A percentile compares a stretch with the other conserved stretches of the same genome.
phyloP scores from a whole-genome alignment of 2,329 filamentous ascomycete genomes.

The Westerdykella ornata region DNA sequence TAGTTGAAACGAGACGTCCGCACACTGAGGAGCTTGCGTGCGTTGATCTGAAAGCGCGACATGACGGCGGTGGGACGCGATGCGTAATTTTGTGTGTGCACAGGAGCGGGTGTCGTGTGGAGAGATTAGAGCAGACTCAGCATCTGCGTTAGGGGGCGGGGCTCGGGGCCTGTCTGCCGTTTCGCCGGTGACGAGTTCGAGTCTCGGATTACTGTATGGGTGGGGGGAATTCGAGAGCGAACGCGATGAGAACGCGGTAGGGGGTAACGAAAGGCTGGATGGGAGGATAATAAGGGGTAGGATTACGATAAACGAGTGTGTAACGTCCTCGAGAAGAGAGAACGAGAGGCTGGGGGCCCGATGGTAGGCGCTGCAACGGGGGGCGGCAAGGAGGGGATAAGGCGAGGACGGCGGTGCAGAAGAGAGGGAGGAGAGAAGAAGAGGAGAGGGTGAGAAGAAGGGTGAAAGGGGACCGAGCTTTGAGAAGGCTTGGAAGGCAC shows the following conservation, averaged over 20 bases:
- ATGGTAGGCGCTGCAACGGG: not conserved
- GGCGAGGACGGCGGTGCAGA: constrained; percentile 1
- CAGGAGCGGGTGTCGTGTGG: constrained; percentile 7
- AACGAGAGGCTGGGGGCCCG: not conserved
- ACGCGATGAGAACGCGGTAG: not conserved
- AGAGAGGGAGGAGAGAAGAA: not conserved
- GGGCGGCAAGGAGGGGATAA: constrained; percentile 10
- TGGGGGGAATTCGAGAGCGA: constrained; percentile 1
- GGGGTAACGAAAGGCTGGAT: not conserved
- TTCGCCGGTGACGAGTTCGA: no score
- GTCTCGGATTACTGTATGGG: constrained; percentile 1
- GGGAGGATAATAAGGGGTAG: constrained; percentile 2
- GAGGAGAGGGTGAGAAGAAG: not conserved
- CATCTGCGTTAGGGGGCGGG: constrained; percentile 17
- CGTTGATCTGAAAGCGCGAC: constrained; percentile 40
- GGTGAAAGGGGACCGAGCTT: not conserved
- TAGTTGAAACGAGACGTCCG: constrained; percentile 41
- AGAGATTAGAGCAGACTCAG: constrained; percentile 16
- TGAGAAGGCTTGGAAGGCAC: not conserved
- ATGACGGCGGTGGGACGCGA: constrained; percentile 19
- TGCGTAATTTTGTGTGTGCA: constrained; percentile 4
- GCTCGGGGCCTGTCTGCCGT: constrained; percentile 1
- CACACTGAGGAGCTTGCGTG: constrained; percentile 39
- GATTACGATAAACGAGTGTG: constrained; percentile 5
- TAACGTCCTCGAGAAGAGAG: constrained; percentile 3